Conservation (phyloP, 352 stramenopile species). For the Peronospora destructor region DNA sequence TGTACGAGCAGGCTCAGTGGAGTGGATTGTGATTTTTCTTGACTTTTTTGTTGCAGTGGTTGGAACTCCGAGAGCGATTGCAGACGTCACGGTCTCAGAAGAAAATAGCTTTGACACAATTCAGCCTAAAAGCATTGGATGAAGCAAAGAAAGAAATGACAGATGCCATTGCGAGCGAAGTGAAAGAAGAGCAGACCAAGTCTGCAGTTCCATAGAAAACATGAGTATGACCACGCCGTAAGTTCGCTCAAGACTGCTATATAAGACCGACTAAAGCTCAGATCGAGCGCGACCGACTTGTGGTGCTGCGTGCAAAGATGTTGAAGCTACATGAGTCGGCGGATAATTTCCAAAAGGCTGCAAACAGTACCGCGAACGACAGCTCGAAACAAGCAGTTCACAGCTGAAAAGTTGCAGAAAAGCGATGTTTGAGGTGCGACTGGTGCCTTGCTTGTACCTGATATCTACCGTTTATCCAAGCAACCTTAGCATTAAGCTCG, state of each 20-base stretch:
- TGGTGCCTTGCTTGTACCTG: too few species aligned
- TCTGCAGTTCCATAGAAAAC: slow-evolving; percentile 11
- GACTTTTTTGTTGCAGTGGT: slow-evolving; percentile 18
- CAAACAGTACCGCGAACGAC: too few species aligned
- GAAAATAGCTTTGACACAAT: slow-evolving; percentile 5
- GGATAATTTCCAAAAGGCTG: background rate
- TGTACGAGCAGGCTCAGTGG: slow-evolving; percentile 24
- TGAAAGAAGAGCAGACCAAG: slow-evolving; percentile 12
- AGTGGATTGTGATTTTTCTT: slow-evolving; percentile 6
- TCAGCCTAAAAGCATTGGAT: slow-evolving; percentile 25
- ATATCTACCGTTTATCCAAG: too few species aligned
- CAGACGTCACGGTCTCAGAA: slow-evolving; percentile 22
- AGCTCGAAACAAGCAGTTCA: too few species aligned
- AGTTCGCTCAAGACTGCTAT: background rate
- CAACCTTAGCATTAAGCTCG: too few species aligned
- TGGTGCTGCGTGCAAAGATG: slow-evolving; percentile 5
- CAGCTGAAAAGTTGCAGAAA: too few species aligned
- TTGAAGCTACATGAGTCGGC: slow-evolving; percentile 15
- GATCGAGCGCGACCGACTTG: background rate
- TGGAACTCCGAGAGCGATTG: slow-evolving; percentile 35
- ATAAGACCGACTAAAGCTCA: background rate
- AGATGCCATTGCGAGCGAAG: slow-evolving; percentile 10
- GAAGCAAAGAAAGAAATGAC: slow-evolving; percentile 19
- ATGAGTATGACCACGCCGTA: background rate
- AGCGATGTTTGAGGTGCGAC: too few species aligned